Evolutionary conservation across 352 stramenopile genomes (phyloP).

Genomic region (Pythium inflatum): DNA sequence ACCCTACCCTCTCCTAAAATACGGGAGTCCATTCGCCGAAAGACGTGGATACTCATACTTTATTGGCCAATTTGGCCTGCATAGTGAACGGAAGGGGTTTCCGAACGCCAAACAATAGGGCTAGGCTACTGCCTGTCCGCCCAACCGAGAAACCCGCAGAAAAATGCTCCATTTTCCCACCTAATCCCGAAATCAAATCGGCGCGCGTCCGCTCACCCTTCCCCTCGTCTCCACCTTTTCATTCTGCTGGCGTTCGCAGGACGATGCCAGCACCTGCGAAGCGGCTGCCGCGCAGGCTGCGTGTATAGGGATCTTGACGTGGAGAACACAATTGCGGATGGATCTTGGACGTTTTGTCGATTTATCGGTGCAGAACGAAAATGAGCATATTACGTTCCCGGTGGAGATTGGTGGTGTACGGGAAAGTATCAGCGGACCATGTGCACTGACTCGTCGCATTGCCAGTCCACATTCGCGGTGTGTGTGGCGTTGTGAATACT

Average conservation of each 20-base stretch:
- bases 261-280: conserved; percentile 23
- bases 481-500: too few relatives aligned
- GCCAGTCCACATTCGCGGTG: too few relatives aligned
- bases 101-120: not conserved
- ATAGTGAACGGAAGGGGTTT: not conserved
- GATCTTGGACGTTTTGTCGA: not conserved
- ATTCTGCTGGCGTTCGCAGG: conserved; percentile 20
- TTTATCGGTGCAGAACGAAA: not conserved
- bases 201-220: conserved; percentile 8
- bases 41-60: too few relatives aligned
- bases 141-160: not conserved
- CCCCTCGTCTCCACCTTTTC: conserved; percentile 19
- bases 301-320: not conserved
- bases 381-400: too few relatives aligned
- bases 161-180: not conserved
- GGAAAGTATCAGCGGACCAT: not conserved
- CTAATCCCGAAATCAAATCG: not conserved
- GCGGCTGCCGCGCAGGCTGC: not conserved
- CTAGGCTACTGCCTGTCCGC: not conserved
- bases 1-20: conserved; percentile 19
- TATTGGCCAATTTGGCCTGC: not conserved
- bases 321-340: not conserved
- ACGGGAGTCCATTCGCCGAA: too few relatives aligned
- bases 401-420: too few relatives aligned
- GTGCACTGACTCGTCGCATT: not conserved